These are phyloP conservation scores for Neovahlkampfia damariscottae DNA, from an alignment of 78 protist species.

Conservation along the genomic window DNA sequence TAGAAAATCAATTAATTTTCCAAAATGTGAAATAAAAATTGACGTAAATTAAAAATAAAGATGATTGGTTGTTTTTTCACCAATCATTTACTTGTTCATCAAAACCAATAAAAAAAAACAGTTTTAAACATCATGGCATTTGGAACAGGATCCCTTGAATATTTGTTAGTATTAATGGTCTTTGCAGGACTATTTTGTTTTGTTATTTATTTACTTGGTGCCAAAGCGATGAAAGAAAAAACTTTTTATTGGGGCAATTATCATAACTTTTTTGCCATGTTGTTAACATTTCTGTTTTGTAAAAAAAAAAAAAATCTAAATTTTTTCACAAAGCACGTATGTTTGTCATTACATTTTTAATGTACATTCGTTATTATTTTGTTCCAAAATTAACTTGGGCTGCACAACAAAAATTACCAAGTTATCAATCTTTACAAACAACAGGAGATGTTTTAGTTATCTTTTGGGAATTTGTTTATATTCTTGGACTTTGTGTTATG, in stretches of 20 bases:
- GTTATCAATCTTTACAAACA: too few species aligned
- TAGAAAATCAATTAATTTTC: background rate
- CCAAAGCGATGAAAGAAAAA: background rate
- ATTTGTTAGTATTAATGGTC: background rate
- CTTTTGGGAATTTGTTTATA: too few species aligned
- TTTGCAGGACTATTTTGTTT: background rate
- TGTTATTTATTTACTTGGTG: background rate
- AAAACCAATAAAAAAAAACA: background rate
- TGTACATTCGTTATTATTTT: too few species aligned
- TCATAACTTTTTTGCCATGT: too few species aligned
- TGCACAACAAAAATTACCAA: too few species aligned
- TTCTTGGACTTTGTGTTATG: too few species aligned
- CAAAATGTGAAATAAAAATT: background rate
- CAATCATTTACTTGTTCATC: background rate
- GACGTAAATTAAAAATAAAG: background rate
- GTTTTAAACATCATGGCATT: background rate
- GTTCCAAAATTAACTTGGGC: too few species aligned
- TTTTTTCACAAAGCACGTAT: background rate
- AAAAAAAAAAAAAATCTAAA: background rate
- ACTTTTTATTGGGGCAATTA: too few species aligned
- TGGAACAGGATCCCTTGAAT: background rate
- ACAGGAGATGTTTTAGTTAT: too few species aligned
- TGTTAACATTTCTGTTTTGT: background rate
- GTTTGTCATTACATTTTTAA: background rate
- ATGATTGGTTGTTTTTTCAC: background rate